phyloP scores from a whole-genome alignment of 2,329 filamentous ascomycete species.

The Claviceps monticola region DNA sequence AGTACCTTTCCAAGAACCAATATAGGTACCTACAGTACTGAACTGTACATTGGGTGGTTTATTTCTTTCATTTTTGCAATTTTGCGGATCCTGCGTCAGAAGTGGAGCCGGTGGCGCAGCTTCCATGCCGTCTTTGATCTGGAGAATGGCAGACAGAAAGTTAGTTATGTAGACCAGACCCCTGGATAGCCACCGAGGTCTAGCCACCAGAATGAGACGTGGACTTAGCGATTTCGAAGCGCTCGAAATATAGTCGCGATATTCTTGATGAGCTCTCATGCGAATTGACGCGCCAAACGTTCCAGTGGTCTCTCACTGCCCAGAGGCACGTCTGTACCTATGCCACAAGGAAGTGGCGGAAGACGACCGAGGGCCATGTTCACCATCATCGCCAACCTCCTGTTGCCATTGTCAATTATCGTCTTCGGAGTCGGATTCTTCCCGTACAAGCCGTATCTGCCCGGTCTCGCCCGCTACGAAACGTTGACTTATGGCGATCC shows the following conservation, averaged over 20 bases:
- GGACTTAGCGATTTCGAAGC: background rate
- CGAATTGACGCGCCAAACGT: background rate
- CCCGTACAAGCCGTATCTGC: slow-evolving; percentile 87
- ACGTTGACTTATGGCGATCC: slow-evolving; percentile 38
- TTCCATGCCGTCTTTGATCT: background rate
- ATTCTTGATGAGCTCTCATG: background rate
- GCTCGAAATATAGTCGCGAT: background rate
- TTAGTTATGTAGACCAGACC: background rate
- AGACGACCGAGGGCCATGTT: slow-evolving; percentile 22
- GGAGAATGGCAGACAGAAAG: too few species aligned
- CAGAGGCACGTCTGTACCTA: slow-evolving; percentile 10
- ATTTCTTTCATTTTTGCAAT: background rate
- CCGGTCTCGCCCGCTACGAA: slow-evolving; percentile 63
- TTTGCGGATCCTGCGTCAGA: background rate
- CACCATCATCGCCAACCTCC: slow-evolving; percentile 56
- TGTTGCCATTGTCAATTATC: slow-evolving; percentile 61
- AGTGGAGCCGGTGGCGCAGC: slow-evolving; percentile 2
- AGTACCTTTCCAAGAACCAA: background rate
- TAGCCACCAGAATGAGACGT: background rate
- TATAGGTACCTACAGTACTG: background rate
- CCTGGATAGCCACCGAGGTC: background rate
- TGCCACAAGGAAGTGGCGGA: slow-evolving; percentile 13
- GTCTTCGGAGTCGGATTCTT: slow-evolving; percentile 89
- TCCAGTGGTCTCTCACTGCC: background rate
- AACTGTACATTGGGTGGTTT: background rate